Percentiles rank a stretch among this genome's conserved stretches.
Conservation (phyloP, 2,329 filamentous ascomycete species). For the Aaosphaeria arxii region DNA sequence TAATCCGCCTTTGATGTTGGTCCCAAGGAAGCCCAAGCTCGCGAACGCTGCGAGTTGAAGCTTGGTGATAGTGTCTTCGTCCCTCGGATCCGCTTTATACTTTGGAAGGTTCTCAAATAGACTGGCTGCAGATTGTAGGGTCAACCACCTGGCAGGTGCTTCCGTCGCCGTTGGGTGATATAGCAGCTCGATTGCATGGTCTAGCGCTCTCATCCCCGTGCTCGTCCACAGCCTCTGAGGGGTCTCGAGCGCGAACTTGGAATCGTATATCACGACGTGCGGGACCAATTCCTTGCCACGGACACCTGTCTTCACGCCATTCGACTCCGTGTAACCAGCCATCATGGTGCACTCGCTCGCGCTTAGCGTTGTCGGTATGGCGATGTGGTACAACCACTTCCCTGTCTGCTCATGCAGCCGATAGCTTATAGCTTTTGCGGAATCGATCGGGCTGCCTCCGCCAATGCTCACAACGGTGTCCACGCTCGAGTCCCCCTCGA, state of each 20-base stretch:
- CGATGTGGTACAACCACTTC: conserved; percentile 36
- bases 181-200: conserved; percentile 54
- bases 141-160: conserved; percentile 48
- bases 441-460: conserved; percentile 55
- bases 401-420: conserved; percentile 32
- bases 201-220: conserved; percentile 53
- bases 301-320: conserved; percentile 52
- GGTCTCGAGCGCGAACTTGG: conserved; percentile 50
- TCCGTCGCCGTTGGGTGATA: conserved; percentile 53
- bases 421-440: conserved; percentile 37
- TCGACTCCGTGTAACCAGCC: conserved; percentile 50
- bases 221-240: conserved; percentile 49
- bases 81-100: conserved; percentile 45
- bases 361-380: conserved; percentile 41
- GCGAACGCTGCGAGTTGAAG: conserved; percentile 54
- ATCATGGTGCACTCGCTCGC: conserved; percentile 55
- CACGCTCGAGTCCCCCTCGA: conserved; percentile 44
- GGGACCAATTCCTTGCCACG: conserved; percentile 42
- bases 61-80: conserved; percentile 49
- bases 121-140: conserved; percentile 43
- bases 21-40: conserved; percentile 49
- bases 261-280: conserved; percentile 53
- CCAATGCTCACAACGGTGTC: conserved; percentile 57
- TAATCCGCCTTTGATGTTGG: conserved; percentile 50
- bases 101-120: conserved; percentile 49